Evolutionary conservation across 2,329 filamentous ascomycete genomes (phyloP), one percentile per base, ranked within the genome.

Genomic region (Teratosphaeria destructans): DNA sequence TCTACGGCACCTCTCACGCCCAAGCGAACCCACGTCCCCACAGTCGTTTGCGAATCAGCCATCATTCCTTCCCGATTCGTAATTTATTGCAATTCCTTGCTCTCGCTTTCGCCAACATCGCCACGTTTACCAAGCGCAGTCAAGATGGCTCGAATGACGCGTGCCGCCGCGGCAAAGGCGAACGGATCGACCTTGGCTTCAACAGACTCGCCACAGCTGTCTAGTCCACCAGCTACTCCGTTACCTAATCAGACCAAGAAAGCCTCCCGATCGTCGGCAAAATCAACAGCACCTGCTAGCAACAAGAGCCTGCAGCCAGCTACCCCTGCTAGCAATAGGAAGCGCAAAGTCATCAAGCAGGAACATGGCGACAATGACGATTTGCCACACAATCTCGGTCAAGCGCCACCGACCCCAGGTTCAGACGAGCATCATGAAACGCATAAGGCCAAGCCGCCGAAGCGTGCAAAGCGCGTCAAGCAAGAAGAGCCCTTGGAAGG

Each of bases 351-450:
- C 34, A 60, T 69, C n/a, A 73, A 73, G 52, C 70, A 75, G 57
- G 68, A 73, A 52, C 54, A 62, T 47, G 58, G 70, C 63, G 72
- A 77, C 29, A 62, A 73, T 58, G 74, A 82, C 60, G 78, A 82
- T 55, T 71, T 84, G 43, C 82, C 82, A 16, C 82, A 85, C 69
- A 83, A 82, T 55, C 71, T 85, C n/a, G 81, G 80, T 5, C 70
- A 71, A 6, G 62, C 68, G 19, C 57, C 71, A 58, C 72, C 59
- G 53, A 74, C 61, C 37, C 68, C 59, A 34, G 66, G 67, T 29
- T 61, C 59, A 6, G 68, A 71, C 43, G 64, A 67, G 27, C 52
- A 63, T 26, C 54, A 59, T 34, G 61, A 65, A 19, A 62, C 35
- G 7, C 19, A 65, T 14, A 29, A 60, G 27, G 57, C 39, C 7